Evolutionary conservation across 805 yeast species (phyloP).

Genomic region (Candida dajiaensis): DNA sequence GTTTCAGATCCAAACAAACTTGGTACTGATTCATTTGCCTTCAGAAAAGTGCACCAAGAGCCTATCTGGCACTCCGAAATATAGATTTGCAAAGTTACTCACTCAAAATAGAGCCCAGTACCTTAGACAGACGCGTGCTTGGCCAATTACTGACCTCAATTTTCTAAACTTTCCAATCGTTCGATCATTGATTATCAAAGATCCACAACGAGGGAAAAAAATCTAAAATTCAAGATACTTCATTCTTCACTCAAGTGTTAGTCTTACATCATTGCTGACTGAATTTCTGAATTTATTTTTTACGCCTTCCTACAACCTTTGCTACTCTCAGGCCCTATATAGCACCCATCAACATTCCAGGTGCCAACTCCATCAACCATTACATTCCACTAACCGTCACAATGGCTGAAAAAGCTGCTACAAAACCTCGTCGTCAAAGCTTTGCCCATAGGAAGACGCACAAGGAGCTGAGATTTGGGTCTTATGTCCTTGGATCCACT

Average conservation of each 20-base stretch:
- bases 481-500: conserved; percentile 85
- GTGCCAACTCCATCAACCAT: neutral
- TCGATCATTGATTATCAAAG: neutral
- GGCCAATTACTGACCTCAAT: neutral
- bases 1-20: neutral
- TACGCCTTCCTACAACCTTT: neutral
- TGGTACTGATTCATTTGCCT: neutral
- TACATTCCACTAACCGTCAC: neutral
- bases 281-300: neutral
- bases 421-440: conserved; percentile 22
- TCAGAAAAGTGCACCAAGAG: neutral
- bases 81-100: neutral
- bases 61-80: neutral
- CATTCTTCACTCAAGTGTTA: neutral
- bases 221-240: neutral
- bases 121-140: neutral
- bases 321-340: neutral
- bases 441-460: conserved; percentile 31
- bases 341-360: neutral
- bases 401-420: conserved; percentile 6
- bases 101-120: neutral
- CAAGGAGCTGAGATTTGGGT: conserved; percentile 80
- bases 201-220: neutral
- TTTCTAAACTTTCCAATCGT: neutral
- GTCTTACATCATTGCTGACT: neutral